Percentiles rank a stretch among this genome's conserved stretches.
Evolutionary conservation across 805 yeast genomes (phyloP).

Genomic region (Limtongia smithiae): DNA sequence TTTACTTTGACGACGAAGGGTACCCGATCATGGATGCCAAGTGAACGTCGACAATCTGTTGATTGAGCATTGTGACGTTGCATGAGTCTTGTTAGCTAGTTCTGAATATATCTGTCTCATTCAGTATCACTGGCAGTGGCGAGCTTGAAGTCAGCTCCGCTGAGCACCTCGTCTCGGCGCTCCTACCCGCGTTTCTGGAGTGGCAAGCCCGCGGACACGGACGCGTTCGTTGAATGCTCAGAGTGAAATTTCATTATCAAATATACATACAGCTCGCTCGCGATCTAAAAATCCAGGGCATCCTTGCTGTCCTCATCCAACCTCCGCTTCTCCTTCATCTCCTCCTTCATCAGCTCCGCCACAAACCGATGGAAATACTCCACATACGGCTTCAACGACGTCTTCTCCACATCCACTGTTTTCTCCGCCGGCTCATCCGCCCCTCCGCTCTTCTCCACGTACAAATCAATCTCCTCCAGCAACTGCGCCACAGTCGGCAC

Average conservation of each 20-base stretch:
- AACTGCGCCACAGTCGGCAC: constrained; percentile 73
- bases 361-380: constrained; percentile 65
- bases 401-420: constrained; percentile 53
- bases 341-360: constrained; percentile 52
- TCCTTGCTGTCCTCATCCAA: constrained; percentile 39
- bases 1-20: no score
- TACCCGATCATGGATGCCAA: no score
- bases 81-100: no score
- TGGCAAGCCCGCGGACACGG: no score
- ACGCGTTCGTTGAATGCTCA: constrained; percentile 20
- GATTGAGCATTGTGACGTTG: no score
- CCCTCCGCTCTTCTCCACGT: constrained; percentile 2
- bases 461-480: constrained; percentile 57
- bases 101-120: no score
- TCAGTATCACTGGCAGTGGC: no score
- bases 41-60: no score
- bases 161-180: no score
- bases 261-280: background rate
- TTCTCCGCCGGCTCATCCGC: constrained; percentile 6
- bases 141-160: no score
- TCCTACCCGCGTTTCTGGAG: no score
- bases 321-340: constrained; percentile 42
- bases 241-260: background rate
- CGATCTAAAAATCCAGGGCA: constrained; percentile 4
- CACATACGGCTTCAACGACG: constrained; percentile 68